Base-by-base conservation (phyloP, 108 stramenopile species). In the Conticribra guillardii region DNA sequence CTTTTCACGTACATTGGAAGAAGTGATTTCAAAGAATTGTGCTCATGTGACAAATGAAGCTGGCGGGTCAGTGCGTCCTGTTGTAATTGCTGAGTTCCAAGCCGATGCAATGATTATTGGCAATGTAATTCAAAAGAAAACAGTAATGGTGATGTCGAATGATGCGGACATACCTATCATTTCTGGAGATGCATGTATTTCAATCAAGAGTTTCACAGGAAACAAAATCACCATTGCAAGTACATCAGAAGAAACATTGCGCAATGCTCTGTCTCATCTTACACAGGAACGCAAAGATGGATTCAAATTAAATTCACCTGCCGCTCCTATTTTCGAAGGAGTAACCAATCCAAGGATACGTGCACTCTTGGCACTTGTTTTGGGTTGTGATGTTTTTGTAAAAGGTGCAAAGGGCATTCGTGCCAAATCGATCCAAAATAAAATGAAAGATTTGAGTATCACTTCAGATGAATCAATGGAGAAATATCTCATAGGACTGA, bases 61-160 rank as follows among this genome's bases (percentile, higher is more conserved):
- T 23, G 47, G 67, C 1, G 74, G 74, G 5, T 69, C 46, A 49
- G 67, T 76, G 3, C 37, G 2, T 15, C 16, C 3, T 24, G 66
- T 74, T 22, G 17, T 74, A 16, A 67, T 16, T 22, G 74, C 65
- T 26, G 46, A 76, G 55, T 69, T 54, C 21, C 74, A 76, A 55
- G 67, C 74, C 0, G 74, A 69, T 69, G 67, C 60, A 18, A n/a
- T 57, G 21, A 61, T 76, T 19, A 47, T 62, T 22, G 68, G 60
- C 1, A 17, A 33, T 16, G 17, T 31, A 1, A 18, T 48, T 0
- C 30, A 61, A 15, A 53, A 37, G 47, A 1, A 47, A n/a, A 46
- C 60, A 53, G 19, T 62, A 1, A 76, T 76, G 59, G 60, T 41
- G 1, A 51, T 76, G 15, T 52, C 60, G 8, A 26, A 30, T 16